Conservation (phyloP, 2,329 filamentous ascomycete genomes). For the Pseudogymnoascus sp. region DNA sequence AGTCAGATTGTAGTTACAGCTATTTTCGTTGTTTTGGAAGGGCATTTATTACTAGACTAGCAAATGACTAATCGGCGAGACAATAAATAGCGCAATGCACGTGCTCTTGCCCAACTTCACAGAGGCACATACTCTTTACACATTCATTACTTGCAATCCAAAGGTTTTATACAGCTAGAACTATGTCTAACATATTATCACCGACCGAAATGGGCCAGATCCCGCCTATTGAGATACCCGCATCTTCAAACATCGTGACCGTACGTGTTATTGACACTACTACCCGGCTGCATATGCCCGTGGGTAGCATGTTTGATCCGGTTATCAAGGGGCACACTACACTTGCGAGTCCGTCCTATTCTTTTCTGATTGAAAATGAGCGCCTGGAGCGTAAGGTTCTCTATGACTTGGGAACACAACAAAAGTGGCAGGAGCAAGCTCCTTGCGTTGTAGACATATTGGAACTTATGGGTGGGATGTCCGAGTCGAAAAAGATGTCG, state of each 20-base stretch:
- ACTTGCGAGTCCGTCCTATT: conserved; percentile 13
- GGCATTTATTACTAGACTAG: neutral
- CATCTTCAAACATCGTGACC: neutral
- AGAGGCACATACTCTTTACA: neutral
- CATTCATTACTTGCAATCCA: neutral
- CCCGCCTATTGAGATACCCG: neutral
- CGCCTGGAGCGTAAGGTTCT: conserved; percentile 19
- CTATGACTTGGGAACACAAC: conserved; percentile 24
- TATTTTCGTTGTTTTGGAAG: neutral
- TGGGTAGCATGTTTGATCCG: neutral
- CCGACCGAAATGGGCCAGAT: neutral
- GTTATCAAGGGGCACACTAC: neutral
- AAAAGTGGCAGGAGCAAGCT: conserved; percentile 23
- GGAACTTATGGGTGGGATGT: conserved; percentile 10
- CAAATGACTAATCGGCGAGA: neutral
- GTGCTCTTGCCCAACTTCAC: neutral
- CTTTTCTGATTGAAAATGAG: conserved; percentile 24
- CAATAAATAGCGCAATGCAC: neutral
- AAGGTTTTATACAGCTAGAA: neutral
- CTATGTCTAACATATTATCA: neutral
- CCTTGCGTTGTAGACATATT: conserved; percentile 14
- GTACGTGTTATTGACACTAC: neutral
- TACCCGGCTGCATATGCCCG: neutral
- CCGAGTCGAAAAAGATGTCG: conserved; percentile 20
- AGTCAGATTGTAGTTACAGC: neutral